These are phyloP conservation scores for Celoporthe dispersa DNA, from an alignment of 2,329 filamentous ascomycete species.

Conservation along the genomic window DNA sequence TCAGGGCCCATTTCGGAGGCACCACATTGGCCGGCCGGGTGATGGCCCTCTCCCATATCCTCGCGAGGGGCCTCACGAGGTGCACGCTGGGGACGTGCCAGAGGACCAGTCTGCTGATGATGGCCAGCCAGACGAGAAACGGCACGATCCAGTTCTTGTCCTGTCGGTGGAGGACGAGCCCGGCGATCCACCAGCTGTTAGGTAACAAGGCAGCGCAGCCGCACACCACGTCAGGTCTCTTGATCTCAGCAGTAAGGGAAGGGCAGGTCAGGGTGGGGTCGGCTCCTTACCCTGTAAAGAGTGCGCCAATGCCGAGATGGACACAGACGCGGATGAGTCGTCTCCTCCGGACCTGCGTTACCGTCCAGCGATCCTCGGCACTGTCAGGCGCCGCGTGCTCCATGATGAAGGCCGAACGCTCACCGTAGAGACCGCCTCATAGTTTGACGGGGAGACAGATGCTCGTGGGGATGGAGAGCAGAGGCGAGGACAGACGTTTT, in stretches of 20 bases:
- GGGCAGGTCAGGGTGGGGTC: not conserved
- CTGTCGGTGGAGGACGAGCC: conserved; percentile 71
- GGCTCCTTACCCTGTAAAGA: conserved; percentile 21
- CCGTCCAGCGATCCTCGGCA: conserved; percentile 1
- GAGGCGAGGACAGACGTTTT: not conserved
- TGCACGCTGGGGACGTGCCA: conserved; percentile 72
- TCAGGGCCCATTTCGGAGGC: conserved; percentile 68
- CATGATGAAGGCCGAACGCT: not conserved
- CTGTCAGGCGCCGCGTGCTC: not conserved
- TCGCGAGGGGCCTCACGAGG: conserved; percentile 68
- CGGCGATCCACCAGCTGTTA: conserved; percentile 75
- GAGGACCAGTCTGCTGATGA: conserved; percentile 75
- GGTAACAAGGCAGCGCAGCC: not conserved
- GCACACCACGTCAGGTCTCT: too few relatives aligned
- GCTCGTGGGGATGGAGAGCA: not conserved
- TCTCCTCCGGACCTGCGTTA: conserved; percentile 9
- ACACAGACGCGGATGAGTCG: conserved; percentile 8
- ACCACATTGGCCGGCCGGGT: conserved; percentile 64
- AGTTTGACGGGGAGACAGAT: not conserved
- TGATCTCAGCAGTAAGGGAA: too few relatives aligned
- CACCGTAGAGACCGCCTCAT: not conserved
- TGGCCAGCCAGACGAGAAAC: conserved; percentile 78
- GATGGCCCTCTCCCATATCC: conserved; percentile 69
- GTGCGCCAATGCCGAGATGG: conserved; percentile 11
- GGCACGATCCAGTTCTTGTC: conserved; percentile 82